Evolutionary conservation across 2,329 filamentous ascomycete genomes (phyloP), one percentile per base, ranked within the genome.

Genomic region (Paecilomyces niveus): DNA sequence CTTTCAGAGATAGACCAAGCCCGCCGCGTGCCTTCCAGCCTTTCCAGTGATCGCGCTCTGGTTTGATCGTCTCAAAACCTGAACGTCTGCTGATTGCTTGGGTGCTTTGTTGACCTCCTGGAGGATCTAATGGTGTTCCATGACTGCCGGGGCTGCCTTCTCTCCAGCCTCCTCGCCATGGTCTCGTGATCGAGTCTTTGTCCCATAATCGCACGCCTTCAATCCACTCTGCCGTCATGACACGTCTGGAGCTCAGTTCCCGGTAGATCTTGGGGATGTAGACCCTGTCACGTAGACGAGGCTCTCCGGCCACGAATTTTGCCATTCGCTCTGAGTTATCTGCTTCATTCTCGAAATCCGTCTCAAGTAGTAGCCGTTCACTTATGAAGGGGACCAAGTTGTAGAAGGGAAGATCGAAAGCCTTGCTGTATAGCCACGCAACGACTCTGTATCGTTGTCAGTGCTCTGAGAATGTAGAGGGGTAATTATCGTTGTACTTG

Each of bases 181-280:
- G 80, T 2, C 82, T 82, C 0, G 85, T 89, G 69, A 97, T 87
- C 56, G 88, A 82, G 58, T 90, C 86, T 72, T 95, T 95, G 68
- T 97, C 93, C 91, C 92, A 96, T 2, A 99, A 80, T 1, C 92
- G 84, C 2, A 96, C 86, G 6, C 94, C 94, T 74, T 99, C 94
- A 59, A 99, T 95, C 94, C 94, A 99, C 72, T 99, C 94, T 0
- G 93, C 92, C 0, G 92, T 95, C 79, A 99, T 88, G 54, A 99
- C 86, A 39, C 94, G 84, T 69, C 82, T 89, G 15, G 89, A 92
- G 56, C 86, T 92, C 29, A 97, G 82, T 61, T 96, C 91, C 3
- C 86, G 81, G 72, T 95, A 93, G 9, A 96, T 86, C 45, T 86
- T 83, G 0, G 94, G 94, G 7, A 99, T 87, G 71, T 97, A 97